Evolutionary conservation across 2,329 filamentous ascomycete species (phyloP).

Genomic region (Lasiodiplodia hormozganensis): DNA sequence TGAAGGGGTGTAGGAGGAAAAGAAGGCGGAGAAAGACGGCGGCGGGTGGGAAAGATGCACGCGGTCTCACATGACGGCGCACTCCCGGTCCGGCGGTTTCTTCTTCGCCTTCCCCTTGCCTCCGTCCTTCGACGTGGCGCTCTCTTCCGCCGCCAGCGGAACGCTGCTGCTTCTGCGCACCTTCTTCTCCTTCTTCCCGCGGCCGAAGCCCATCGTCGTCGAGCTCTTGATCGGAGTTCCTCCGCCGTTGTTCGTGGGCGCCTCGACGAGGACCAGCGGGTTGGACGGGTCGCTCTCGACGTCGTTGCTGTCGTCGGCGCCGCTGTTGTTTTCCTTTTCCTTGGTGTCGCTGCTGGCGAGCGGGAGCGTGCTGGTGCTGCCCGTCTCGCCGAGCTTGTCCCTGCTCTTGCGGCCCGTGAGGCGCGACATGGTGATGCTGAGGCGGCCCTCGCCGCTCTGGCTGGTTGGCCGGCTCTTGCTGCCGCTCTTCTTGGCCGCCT

Average conservation of each 20-base stretch:
- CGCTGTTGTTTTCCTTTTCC: conserved; percentile 8
- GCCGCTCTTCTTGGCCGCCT: conserved; percentile 36
- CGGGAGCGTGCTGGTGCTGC: conserved; percentile 7
- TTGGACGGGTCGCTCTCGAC: conserved; percentile 19
- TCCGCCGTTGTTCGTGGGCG: conserved; percentile 20
- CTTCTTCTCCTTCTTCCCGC: conserved; percentile 37
- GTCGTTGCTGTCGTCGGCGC: conserved; percentile 1
- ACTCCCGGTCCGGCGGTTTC: conserved; percentile 51
- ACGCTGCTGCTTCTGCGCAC: conserved; percentile 36
- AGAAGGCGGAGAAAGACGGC: no score
- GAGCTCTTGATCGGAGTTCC: conserved; percentile 34
- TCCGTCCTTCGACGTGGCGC: conserved; percentile 31
- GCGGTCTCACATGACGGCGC: conserved; percentile 50
- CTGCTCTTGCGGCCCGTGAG: conserved; percentile 51
- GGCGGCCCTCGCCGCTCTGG: conserved; percentile 48
- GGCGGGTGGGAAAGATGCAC: neutral
- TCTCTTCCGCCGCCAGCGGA: conserved; percentile 27
- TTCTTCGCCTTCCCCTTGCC: conserved; percentile 36
- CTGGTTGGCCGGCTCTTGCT: conserved; percentile 52
- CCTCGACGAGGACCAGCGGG: conserved; percentile 27
- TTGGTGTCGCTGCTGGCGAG: conserved; percentile 37
- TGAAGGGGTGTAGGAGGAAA: neutral
- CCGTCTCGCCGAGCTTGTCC: conserved; percentile 43
- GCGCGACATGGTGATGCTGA: conserved; percentile 50
- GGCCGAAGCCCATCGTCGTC: conserved; percentile 34